These are phyloP conservation scores for Acanthamoeba polyphaga DNA, from an alignment of 208 protist genomes.

Conservation along the genomic window DNA sequence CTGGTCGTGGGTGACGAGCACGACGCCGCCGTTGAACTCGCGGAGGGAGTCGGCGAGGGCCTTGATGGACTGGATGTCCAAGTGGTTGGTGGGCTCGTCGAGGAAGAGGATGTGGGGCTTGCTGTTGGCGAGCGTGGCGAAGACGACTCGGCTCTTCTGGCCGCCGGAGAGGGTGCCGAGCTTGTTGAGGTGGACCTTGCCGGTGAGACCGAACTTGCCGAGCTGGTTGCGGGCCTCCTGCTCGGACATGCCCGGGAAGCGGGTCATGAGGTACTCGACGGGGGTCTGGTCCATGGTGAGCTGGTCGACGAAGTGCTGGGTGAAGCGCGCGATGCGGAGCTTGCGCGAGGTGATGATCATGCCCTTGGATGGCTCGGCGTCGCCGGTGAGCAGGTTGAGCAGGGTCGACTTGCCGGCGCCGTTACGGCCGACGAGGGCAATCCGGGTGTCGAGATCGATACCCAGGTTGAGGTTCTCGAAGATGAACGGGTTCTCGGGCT, in stretches of 20 bases:
- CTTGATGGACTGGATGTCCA: constrained; percentile 98
- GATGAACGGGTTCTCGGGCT: constrained; percentile 55
- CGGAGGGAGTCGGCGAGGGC: constrained; percentile 95
- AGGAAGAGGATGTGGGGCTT: constrained; percentile 97
- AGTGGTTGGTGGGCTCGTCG: constrained; percentile 98
- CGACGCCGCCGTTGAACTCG: constrained; percentile 95
- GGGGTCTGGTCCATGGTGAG: constrained; percentile 96
- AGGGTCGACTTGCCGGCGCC: constrained; percentile 98
- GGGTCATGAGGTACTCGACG: constrained; percentile 95
- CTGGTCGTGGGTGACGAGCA: constrained; percentile 98
- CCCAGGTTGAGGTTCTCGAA: constrained; percentile 91
- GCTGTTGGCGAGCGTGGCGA: constrained; percentile 95
- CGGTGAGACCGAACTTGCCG: constrained; percentile 95
- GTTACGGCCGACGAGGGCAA: constrained; percentile 97
- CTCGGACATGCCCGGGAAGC: constrained; percentile 90
- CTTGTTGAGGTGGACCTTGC: constrained; percentile 80
- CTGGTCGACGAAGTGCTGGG: constrained; percentile 98
- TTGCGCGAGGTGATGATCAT: constrained; percentile 87
- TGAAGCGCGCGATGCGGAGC: constrained; percentile 94
- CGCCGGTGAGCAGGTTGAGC: constrained; percentile 95
- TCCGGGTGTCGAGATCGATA: constrained; percentile 96
- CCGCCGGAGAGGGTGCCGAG: constrained; percentile 90
- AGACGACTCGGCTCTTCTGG: constrained; percentile 97
- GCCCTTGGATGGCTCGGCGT: constrained; percentile 89
- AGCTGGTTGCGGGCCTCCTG: constrained; percentile 95